Evolutionary conservation across 2,329 filamentous ascomycete genomes (phyloP).

Genomic region (Penicillium sp.): DNA sequence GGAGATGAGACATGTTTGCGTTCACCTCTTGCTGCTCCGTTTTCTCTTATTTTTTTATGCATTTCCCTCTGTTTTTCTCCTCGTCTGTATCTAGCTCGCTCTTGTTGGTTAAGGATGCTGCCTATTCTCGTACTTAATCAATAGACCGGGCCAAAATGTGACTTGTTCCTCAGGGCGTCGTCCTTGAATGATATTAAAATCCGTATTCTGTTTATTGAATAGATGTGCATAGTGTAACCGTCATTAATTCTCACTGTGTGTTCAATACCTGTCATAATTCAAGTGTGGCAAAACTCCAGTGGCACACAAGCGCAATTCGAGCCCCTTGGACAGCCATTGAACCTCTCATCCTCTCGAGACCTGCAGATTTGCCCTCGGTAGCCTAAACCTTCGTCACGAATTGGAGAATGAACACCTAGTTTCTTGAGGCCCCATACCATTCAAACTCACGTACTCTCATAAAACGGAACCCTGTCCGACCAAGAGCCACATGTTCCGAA

Average conservation of each 20-base stretch:
- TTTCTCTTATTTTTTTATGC: constrained; percentile 32
- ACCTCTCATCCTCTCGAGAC: background rate
- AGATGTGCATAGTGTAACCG: background rate
- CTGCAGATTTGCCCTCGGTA: background rate
- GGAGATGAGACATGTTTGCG: constrained; percentile 42
- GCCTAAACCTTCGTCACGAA: background rate
- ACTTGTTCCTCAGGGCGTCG: constrained; percentile 34
- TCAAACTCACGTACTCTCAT: background rate
- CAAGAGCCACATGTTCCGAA: background rate
- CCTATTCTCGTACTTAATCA: constrained; percentile 37
- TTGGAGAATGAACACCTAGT: background rate
- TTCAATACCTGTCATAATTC: no score
- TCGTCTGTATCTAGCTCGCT: constrained; percentile 39
- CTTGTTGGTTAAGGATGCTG: constrained; percentile 40
- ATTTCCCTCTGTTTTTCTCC: constrained; percentile 31
- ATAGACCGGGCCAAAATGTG: constrained; percentile 40
- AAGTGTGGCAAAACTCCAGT: no score
- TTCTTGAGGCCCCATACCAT: no score
- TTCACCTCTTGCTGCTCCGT: constrained; percentile 37
- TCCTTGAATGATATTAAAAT: constrained; percentile 9
- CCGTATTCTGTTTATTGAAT: background rate
- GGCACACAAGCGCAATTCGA: background rate
- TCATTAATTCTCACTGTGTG: no score
- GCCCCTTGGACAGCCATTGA: background rate
- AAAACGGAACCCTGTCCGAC: background rate